phyloP scores from a whole-genome alignment of 2,329 filamentous ascomycete genomes.

The Fusarium nurragi region DNA sequence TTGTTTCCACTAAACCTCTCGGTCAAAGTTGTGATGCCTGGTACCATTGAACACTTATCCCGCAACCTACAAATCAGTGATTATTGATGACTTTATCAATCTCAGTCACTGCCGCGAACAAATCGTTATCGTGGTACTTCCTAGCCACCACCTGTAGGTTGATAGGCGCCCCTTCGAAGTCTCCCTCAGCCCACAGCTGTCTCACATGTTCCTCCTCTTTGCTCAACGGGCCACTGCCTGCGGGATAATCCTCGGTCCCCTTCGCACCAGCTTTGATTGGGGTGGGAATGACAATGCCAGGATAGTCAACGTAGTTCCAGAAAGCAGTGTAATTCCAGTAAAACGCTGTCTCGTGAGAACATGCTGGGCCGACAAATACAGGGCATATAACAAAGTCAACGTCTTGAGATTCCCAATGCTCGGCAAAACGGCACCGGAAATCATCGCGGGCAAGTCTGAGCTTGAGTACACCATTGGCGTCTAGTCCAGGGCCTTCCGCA shows the following conservation, averaged over 20 bases:
- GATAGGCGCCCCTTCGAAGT: conserved; percentile 50
- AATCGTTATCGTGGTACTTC: conserved; percentile 46
- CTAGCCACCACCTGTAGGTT: conserved; percentile 49
- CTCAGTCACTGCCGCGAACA: not conserved
- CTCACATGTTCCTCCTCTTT: conserved; percentile 36
- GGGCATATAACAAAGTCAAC: conserved; percentile 48
- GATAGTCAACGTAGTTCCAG: conserved; percentile 51
- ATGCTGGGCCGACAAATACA: conserved; percentile 43
- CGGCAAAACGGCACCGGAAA: conserved; percentile 46
- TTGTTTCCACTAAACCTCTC: no score
- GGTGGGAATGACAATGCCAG: conserved; percentile 49
- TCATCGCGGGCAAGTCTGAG: conserved; percentile 42
- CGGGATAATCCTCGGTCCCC: not conserved
- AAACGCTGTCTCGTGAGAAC: conserved; percentile 48
- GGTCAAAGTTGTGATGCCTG: no score
- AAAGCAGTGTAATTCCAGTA: conserved; percentile 52
- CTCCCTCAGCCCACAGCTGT: conserved; percentile 46
- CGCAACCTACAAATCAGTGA: not conserved
- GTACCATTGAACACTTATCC: no score
- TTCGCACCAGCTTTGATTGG: conserved; percentile 33
- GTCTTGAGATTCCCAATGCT: conserved; percentile 48
- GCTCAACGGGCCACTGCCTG: not conserved
- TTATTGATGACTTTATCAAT: not conserved
- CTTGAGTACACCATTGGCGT: conserved; percentile 35
- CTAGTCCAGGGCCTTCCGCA: conserved; percentile 13